Evolutionary conservation across 73 alveolate genomes (phyloP).

Genomic region (Paramecium biaurelia): DNA sequence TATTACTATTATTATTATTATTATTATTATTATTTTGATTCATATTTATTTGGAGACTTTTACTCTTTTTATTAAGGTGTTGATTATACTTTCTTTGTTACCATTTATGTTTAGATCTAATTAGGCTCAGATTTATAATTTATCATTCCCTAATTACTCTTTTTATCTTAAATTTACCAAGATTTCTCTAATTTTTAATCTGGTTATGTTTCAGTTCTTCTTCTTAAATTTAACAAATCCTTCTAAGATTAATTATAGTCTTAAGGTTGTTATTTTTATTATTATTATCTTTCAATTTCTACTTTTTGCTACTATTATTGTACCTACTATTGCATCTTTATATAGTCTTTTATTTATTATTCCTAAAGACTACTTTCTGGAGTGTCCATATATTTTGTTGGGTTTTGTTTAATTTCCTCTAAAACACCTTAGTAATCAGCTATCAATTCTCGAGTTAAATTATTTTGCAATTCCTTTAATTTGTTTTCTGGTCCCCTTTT

Average conservation of each 20-base stretch:
- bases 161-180: background rate
- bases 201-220: background rate
- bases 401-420: background rate
- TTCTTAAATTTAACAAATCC: background rate
- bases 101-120: background rate
- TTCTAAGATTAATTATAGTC: conserved; percentile 1
- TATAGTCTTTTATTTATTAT: background rate
- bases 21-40: background rate
- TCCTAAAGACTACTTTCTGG: conserved; percentile 21
- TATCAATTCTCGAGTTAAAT: conserved; percentile 1
- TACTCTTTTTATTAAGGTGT: background rate
- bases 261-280: background rate
- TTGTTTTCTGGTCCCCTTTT: background rate
- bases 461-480: background rate
- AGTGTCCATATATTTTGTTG: background rate
- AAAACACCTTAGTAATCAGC: background rate
- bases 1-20: too few species aligned
- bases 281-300: background rate
- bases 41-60: background rate
- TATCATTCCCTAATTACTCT: background rate
- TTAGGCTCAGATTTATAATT: background rate
- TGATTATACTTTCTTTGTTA: background rate
- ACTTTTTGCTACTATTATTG: background rate
- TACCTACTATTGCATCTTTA: background rate
- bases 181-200: background rate